Evolutionary conservation across 192 early-diverging fungal genomes (phyloP).

Genomic region (Backusella tuberculispora): DNA sequence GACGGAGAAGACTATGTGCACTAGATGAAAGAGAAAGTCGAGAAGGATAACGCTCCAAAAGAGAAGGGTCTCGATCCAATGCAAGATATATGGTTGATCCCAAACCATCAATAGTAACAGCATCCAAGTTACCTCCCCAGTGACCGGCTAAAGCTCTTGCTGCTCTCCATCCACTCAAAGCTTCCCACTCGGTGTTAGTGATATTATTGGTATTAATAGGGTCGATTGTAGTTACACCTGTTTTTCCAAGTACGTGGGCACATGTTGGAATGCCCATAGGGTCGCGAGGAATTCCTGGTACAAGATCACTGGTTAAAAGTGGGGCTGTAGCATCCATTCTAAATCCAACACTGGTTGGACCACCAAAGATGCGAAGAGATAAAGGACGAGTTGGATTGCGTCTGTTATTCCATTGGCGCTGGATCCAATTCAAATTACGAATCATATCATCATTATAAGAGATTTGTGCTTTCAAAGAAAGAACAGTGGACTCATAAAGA

Average conservation of each 20-base stretch:
- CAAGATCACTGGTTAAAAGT: slow-evolving; percentile 16
- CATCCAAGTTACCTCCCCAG: slow-evolving; percentile 31
- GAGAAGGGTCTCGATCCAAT: slow-evolving; percentile 29
- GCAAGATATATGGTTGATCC: slow-evolving; percentile 37
- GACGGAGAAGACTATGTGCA: slow-evolving; percentile 24
- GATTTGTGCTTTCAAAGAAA: slow-evolving; percentile 16
- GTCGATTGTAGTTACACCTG: slow-evolving; percentile 10
- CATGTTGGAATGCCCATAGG: slow-evolving; percentile 31
- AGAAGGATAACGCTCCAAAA: slow-evolving; percentile 29
- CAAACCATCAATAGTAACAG: slow-evolving; percentile 24
- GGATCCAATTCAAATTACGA: not conserved
- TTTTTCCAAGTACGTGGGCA: slow-evolving; percentile 15
- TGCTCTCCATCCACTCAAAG: slow-evolving; percentile 25
- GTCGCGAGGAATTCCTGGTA: slow-evolving; percentile 33
- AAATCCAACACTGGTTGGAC: slow-evolving; percentile 34
- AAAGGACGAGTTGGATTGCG: not conserved
- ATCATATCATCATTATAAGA: slow-evolving; percentile 4
- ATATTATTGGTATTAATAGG: slow-evolving; percentile 10
- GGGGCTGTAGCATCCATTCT: slow-evolving; percentile 17
- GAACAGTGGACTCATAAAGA: slow-evolving; percentile 26
- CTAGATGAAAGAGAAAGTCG: slow-evolving; percentile 7
- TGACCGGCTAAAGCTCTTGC: slow-evolving; percentile 26
- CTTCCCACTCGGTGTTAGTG: slow-evolving; percentile 20
- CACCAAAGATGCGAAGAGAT: slow-evolving; percentile 27
- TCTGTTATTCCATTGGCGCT: not conserved